Evolutionary conservation across 129 eudicot species (phyloP).

Genomic region (Centella asiatica): DNA sequence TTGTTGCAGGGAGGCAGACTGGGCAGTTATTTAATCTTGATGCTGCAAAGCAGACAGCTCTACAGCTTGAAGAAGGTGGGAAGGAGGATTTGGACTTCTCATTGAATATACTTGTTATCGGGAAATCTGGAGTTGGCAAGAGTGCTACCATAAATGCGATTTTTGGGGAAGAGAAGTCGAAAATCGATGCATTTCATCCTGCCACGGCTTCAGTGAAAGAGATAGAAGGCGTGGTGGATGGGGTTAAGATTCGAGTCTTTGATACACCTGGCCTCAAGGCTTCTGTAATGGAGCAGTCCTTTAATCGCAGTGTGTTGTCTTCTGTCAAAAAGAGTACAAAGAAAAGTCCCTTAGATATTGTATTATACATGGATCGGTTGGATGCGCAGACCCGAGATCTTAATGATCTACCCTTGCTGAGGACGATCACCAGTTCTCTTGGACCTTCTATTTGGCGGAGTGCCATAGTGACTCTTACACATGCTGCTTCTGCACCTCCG

Average conservation of each 20-base stretch:
- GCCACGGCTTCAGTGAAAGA: slow-evolving; percentile 30
- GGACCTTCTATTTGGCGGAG: slow-evolving; percentile 4
- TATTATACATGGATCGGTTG: slow-evolving; percentile 49
- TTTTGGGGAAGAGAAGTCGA: slow-evolving; percentile 43
- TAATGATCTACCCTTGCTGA: slow-evolving; percentile 39
- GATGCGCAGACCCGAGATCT: slow-evolving; percentile 52
- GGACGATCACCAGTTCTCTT: slow-evolving; percentile 18
- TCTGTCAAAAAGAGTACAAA: slow-evolving; percentile 35
- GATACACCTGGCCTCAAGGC: slow-evolving; percentile 12
- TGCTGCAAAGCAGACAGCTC: slow-evolving; percentile 33
- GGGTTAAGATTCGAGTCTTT: slow-evolving; percentile 8
- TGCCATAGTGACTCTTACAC: slow-evolving; percentile 5
- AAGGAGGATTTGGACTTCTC: slow-evolving; percentile 35
- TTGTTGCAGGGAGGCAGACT: slow-evolving; percentile 38
- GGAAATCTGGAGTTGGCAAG: slow-evolving; percentile 56
- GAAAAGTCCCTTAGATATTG: slow-evolving; percentile 37
- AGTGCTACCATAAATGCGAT: slow-evolving; percentile 57
- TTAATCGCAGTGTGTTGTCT: slow-evolving; percentile 34
- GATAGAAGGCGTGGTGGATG: slow-evolving; percentile 30
- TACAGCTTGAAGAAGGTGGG: slow-evolving; percentile 40
- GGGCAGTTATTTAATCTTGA: slow-evolving; percentile 34
- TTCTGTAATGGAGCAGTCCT: slow-evolving; percentile 28
- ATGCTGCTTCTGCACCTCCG: slow-evolving; percentile 12
- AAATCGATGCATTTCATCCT: slow-evolving; percentile 37
- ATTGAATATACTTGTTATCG: slow-evolving; percentile 39